Base-by-base conservation (phyloP, 139 green algal genomes). In the Ettlia oleoabundans region DNA sequence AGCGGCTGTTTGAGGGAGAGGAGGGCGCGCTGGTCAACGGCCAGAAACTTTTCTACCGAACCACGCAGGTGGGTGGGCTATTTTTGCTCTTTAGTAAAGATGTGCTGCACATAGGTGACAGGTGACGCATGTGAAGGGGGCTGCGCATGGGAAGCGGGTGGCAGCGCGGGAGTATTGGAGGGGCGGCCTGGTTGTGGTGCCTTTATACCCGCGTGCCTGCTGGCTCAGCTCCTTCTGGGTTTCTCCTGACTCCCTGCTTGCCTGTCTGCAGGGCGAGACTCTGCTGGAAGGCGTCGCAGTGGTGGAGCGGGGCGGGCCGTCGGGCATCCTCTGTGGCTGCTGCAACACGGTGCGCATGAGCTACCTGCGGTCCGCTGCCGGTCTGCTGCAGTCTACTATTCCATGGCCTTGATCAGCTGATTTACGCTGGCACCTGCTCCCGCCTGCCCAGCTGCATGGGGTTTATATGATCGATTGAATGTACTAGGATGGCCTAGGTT, bases 321-420 rank as follows among this genome's bases (percentile, higher is more conserved):
- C 76, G 9, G 95, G 95, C 83, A 98, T 98, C 85, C 86, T 90
- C 37, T 98, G 95, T 84, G 87, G 86, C 62, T 93, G 90, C 92
- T 98, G 95, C 90, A 86, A 90, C 76, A 76, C 83, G 53, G 87
- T 98, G 32, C 33, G 72, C 5, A 33, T 10, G 13, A 18, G 28
- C 2, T 26, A 58, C 3, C 24, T 22, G 55, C 21, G 55, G 18
- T n/a, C 21, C 55, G 18, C 55, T n/a, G 47, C 47, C 15, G 47
- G 13, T 58, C 47, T 58, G 47, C 55, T n/a, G 55, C 55, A 32
- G 15, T 5, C 30, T n/a, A 32, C 18, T 15, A n/a, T 22, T 15
- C 55, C 18, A 5, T 22, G 18, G 21, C 55, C 55, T 28, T 28
- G n/a, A n/a, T n/a, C n/a, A n/a, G n/a, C n/a, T n/a, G n/a, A n/a